phyloP scores from a whole-genome alignment of 208 protist genomes.

The Trypanosomatidae sp. region DNA sequence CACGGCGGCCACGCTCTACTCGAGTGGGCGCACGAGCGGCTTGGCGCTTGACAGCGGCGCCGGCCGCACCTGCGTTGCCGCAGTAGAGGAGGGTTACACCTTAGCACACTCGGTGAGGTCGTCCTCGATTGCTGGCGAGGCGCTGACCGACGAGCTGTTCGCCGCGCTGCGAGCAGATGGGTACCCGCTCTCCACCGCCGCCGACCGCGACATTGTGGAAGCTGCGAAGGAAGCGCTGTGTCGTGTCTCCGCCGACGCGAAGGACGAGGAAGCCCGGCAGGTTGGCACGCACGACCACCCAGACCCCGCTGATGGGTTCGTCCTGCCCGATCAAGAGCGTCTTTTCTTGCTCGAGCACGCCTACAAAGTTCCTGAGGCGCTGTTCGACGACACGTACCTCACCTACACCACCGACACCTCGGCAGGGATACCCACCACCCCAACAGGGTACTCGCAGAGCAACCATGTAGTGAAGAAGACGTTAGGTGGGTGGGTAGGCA shows the following conservation, averaged over 20 bases:
- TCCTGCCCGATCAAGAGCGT: conserved; percentile 87
- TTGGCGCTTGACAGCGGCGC: conserved; percentile 99
- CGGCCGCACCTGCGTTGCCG: conserved; percentile 98
- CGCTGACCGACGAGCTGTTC: conserved; percentile 81
- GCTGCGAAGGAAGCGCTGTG: conserved; percentile 84
- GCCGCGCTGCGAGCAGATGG: conserved; percentile 49
- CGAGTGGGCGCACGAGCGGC: conserved; percentile 97
- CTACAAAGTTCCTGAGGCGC: conserved; percentile 83
- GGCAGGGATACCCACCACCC: conserved; percentile 27
- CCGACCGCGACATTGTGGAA: conserved; percentile 64
- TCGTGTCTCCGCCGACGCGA: conserved; percentile 53
- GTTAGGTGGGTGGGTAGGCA: conserved; percentile 47
- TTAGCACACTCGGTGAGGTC: conserved; percentile 63
- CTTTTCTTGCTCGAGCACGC: conserved; percentile 80
- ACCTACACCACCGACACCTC: conserved; percentile 39
- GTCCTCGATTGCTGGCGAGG: conserved; percentile 71
- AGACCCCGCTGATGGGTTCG: conserved; percentile 36
- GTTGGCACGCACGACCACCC: conserved; percentile 8
- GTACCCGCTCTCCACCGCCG: conserved; percentile 91
- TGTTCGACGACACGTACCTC: conserved; percentile 68
- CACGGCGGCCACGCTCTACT: conserved; percentile 96
- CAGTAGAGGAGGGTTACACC: conserved; percentile 97
- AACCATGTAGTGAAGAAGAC: conserved; percentile 23
- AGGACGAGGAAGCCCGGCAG: conserved; percentile 11
- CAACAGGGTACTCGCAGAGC: conserved; percentile 43